Percentiles rank a stretch among this genome's conserved stretches.
Evolutionary conservation across 495 filamentous ascomycete genomes (phyloP).

Genomic region (Penicillium parvum): DNA sequence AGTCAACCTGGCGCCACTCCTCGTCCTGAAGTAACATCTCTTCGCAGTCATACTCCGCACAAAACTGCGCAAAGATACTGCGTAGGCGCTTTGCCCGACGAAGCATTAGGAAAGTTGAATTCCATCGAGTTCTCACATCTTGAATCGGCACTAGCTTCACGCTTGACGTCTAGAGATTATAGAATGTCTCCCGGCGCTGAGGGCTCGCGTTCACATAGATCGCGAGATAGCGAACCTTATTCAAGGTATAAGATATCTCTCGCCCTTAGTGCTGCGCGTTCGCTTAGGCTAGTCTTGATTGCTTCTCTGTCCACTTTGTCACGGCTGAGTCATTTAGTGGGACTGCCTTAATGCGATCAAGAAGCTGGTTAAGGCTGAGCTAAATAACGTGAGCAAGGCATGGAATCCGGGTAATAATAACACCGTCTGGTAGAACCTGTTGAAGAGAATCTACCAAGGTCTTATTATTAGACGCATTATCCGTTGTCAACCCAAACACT

Average conservation of each 20-base stretch:
- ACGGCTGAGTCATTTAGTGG: constrained; percentile 6
- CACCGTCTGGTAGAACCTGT: too few relatives aligned
- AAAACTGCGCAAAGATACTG: background rate
- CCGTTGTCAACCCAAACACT: constrained; percentile 8
- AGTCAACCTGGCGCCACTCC: too few relatives aligned
- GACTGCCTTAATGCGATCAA: constrained; percentile 7
- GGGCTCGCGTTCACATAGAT: constrained; percentile 13
- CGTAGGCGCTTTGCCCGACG: constrained; percentile 3
- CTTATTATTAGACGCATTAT: too few relatives aligned
- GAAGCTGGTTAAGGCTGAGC: constrained; percentile 10
- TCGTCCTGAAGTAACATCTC: constrained; percentile 2
- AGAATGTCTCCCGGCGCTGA: constrained; percentile 9
- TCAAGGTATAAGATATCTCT: constrained; percentile 10
- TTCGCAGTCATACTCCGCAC: constrained; percentile 4
- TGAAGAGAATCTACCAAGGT: too few relatives aligned
- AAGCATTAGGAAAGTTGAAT: too few relatives aligned
- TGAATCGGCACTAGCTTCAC: constrained; percentile 12
- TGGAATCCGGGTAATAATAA: too few relatives aligned
- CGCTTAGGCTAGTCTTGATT: background rate
- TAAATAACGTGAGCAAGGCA: constrained; percentile 14
- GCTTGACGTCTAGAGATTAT: constrained; percentile 3
- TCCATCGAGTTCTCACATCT: constrained; percentile 11
- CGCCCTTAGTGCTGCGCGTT: constrained; percentile 1
- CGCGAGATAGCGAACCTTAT: constrained; percentile 9
- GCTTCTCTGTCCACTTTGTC: constrained; percentile 4